Conservation (phyloP, 2,329 filamentous ascomycete genomes). For the Aulographum hederae region DNA sequence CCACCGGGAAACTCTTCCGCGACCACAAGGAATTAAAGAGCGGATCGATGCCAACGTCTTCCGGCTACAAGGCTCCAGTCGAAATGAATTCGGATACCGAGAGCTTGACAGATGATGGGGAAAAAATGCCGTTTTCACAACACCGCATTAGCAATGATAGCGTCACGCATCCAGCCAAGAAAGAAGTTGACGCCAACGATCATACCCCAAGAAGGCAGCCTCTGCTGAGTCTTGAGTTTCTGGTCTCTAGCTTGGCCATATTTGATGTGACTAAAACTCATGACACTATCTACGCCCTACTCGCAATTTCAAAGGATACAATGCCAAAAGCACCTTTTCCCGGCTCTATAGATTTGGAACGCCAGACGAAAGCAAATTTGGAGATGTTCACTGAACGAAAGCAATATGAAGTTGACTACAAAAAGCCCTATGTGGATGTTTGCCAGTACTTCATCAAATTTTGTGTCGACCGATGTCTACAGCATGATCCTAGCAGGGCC, state of each 20-base stretch:
- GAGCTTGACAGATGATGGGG: no score
- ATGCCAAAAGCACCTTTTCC: conserved; percentile 7
- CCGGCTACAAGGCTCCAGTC: neutral
- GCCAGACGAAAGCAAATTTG: conserved; percentile 3
- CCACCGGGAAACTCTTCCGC: conserved; percentile 16
- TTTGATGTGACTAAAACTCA: conserved; percentile 14
- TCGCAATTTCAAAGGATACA: conserved; percentile 18
- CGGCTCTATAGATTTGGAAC: neutral
- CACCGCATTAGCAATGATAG: neutral
- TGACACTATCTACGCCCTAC: conserved; percentile 16
- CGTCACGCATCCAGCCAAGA: neutral
- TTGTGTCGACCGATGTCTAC: conserved; percentile 8
- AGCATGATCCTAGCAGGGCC: conserved; percentile 9
- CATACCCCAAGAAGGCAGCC: conserved; percentile 1
- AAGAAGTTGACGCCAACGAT: neutral
- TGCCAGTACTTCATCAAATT: conserved; percentile 18
- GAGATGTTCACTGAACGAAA: conserved; percentile 10
- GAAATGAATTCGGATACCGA: neutral
- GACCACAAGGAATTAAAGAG: conserved; percentile 4
- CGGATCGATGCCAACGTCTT: neutral
- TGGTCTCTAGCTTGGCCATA: conserved; percentile 15
- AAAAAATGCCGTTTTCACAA: no score
- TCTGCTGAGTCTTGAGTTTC: conserved; percentile 16
- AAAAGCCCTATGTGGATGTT: conserved; percentile 12
- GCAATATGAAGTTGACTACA: conserved; percentile 16